These are phyloP conservation scores for Candida morakotiae DNA, from an alignment of 805 yeast genomes.

Conservation along the genomic window DNA sequence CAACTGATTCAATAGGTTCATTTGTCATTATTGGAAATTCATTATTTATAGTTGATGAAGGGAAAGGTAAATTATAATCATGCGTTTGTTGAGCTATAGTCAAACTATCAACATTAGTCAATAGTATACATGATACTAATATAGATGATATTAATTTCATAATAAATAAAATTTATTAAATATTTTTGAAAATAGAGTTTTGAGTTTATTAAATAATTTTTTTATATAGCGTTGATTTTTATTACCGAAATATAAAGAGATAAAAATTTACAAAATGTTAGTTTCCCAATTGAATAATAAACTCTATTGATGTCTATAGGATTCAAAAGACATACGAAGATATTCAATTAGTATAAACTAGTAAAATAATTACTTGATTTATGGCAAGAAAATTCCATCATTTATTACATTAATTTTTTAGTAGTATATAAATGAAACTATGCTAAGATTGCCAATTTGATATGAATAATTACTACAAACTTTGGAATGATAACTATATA, in stretches of 20 bases:
- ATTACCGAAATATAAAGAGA: conserved; percentile 1
- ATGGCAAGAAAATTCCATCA: conserved; percentile 45
- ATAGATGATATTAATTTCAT: conserved; percentile 6
- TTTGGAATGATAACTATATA: background rate
- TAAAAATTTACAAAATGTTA: conserved; percentile 11
- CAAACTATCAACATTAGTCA: background rate
- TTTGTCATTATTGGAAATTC: background rate
- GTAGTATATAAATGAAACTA: conserved; percentile 38
- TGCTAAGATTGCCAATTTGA: conserved; percentile 39
- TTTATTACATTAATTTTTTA: conserved; percentile 26
- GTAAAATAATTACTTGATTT: conserved; percentile 19
- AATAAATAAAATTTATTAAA: background rate
- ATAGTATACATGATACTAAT: background rate
- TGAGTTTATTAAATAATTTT: background rate
- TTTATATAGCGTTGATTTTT: background rate
- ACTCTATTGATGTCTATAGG: conserved; percentile 12
- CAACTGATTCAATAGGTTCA: background rate
- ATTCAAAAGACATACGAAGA: conserved; percentile 7
- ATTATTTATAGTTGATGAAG: background rate
- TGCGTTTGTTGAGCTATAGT: conserved; percentile 2
- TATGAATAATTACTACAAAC: background rate
- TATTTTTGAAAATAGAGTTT: too few species aligned
- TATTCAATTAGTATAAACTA: conserved; percentile 23
- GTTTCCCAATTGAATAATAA: conserved; percentile 17
- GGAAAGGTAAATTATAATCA: background rate